Conservation (phyloP, 1,139 yeast species). For the Tardiomyces blankii region DNA sequence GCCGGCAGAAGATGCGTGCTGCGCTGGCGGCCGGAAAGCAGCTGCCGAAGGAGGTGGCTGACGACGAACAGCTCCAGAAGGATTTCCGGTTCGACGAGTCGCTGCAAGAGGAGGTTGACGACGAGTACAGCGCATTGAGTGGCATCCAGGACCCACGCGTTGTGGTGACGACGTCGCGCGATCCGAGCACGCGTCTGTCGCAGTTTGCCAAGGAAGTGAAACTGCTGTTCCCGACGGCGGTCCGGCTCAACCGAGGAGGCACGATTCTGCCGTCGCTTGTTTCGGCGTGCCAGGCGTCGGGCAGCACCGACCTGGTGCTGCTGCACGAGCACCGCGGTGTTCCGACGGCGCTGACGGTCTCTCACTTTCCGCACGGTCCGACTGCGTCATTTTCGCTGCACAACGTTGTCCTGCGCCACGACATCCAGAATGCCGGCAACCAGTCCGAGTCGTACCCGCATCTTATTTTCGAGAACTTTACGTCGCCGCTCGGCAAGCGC, state of each 20-base stretch:
- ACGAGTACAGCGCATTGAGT: conserved; percentile 78
- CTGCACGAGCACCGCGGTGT: conserved; percentile 97
- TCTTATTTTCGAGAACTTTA: conserved; percentile 82
- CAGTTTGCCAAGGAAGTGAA: conserved; percentile 92
- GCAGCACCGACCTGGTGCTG: conserved; percentile 71
- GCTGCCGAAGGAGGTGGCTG: conserved; percentile 79
- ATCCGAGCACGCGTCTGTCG: conserved; percentile 71
- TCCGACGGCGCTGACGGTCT: conserved; percentile 84
- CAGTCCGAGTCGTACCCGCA: conserved; percentile 91
- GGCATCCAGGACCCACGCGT: conserved; percentile 91
- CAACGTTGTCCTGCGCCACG: conserved; percentile 91
- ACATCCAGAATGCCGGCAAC: conserved; percentile 75
- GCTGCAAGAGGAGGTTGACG: conserved; percentile 38
- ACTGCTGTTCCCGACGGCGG: conserved; percentile 78
- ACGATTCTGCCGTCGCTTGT: conserved; percentile 79
- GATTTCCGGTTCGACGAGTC: conserved; percentile 79
- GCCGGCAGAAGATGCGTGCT: conserved; percentile 74
- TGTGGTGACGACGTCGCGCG: conserved; percentile 87
- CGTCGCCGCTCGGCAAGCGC: conserved; percentile 73
- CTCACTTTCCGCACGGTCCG: conserved; percentile 98
- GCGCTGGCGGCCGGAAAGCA: conserved; percentile 91
- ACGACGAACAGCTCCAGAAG: conserved; percentile 68
- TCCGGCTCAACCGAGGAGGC: conserved; percentile 87
- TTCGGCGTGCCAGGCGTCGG: conserved; percentile 66
- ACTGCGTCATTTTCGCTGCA: conserved; percentile 90